Base-by-base conservation (phyloP, 2,329 filamentous ascomycete species). In the Uncinocarpus reesii region DNA sequence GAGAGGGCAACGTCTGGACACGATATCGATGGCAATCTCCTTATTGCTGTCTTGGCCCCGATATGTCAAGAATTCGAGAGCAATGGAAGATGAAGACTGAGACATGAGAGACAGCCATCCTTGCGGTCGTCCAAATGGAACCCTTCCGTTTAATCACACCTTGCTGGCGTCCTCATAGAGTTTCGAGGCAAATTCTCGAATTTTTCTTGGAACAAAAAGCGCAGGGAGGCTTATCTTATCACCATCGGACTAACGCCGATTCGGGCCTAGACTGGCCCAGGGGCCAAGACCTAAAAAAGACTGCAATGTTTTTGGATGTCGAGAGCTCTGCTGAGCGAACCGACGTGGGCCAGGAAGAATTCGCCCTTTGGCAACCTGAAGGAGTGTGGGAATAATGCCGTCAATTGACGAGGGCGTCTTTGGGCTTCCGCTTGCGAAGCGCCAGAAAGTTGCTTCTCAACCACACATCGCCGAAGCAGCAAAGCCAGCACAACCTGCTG, bases 341-440 rank as follows among this genome's bases (percentile, higher is more conserved):
- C 13, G 20, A 15, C 18, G 21, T 26, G 26, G 8, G n/a, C 13
- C 8, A 26, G 15, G 31, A 15, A n/a, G n/a, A 15, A 23, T 28
- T 13, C 11, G n/a, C 13, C 2, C 26, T 21, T 16, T 20, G 6
- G 8, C 28, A n/a, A n/a, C 23, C 5, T 32, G 18, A 8, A 7
- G 6, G 5, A 11, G 16, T 11, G 21, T 21, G 24, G 16, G 24
- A 5, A 46, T 24, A 18, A 78, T 78, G 74, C 69, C 73, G 55
- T 70, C 66, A 20, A 40, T 63, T 50, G 60, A 63, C 48, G 55
- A 77, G 60, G 76, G 76, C 42, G 74, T 76, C 48, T 70, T 72
- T 56, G 77, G 80, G 57, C 70, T 73, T 51, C 84, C 81, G 47
- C 67, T 83, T 56, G 75, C 75, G 51, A 95, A 95, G 73, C 81